Percentiles rank a stretch among this genome's conserved stretches.
Conservation (phyloP, 75 land plant species). For the Adiantum capillusveneris region DNA sequence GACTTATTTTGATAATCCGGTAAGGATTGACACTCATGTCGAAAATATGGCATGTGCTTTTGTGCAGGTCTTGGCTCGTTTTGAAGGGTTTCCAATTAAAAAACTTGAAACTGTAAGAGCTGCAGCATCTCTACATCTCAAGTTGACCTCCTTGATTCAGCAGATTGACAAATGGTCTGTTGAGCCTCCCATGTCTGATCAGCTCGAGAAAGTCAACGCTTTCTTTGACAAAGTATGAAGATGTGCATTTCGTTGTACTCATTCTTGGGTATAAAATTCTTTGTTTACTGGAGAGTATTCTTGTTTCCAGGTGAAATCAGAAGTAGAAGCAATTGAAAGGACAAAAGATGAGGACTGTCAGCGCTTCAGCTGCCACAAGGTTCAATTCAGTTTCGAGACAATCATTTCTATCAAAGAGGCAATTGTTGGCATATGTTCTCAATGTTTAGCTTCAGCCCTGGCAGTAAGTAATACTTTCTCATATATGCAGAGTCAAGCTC, state of each 20-base stretch:
- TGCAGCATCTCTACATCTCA: slow-evolving; percentile 47
- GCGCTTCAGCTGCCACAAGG: slow-evolving; percentile 38
- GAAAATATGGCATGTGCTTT: too few relatives aligned
- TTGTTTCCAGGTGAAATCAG: slow-evolving; percentile 35
- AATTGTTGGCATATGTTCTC: slow-evolving; percentile 56
- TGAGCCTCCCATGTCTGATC: slow-evolving; percentile 35
- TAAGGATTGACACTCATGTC: too few relatives aligned
- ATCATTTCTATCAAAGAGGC: slow-evolving; percentile 44
- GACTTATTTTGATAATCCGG: too few relatives aligned
- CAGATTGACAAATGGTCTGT: slow-evolving; percentile 35
- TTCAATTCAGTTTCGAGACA: slow-evolving; percentile 40
- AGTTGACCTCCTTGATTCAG: slow-evolving; percentile 22
- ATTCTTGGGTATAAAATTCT: neutral
- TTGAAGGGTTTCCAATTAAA: slow-evolving; percentile 66
- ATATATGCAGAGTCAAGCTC: neutral
- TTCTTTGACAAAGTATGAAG: slow-evolving; percentile 48
- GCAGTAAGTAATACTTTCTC: slow-evolving; percentile 21
- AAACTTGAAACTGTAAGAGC: slow-evolving; percentile 47
- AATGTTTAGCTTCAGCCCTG: slow-evolving; percentile 50
- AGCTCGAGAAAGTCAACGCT: slow-evolving; percentile 35
- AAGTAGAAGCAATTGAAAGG: slow-evolving; percentile 47
- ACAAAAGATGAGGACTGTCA: slow-evolving; percentile 62
- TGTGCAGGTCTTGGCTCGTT: slow-evolving; percentile 49
- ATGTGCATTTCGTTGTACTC: neutral
- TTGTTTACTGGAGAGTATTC: neutral